Conservation (phyloP, 129 eudicot genomes). For the Flaveria brownii region DNA sequence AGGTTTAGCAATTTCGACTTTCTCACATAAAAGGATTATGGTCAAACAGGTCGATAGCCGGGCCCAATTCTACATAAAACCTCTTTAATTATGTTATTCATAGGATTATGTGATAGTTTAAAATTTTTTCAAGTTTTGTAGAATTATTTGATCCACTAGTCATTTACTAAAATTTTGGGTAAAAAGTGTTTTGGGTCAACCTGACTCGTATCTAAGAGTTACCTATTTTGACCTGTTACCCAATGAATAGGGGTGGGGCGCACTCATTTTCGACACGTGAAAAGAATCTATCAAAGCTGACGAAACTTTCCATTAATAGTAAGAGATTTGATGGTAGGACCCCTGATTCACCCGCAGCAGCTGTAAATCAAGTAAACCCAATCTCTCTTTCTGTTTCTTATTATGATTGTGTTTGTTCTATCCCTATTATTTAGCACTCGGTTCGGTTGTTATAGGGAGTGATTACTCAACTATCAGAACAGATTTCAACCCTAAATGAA, state of each 20-base stretch:
- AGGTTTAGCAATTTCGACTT: not conserved
- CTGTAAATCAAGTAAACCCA: constrained; percentile 62
- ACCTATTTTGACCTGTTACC: not conserved
- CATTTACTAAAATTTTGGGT: not conserved
- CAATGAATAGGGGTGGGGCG: constrained; percentile 40
- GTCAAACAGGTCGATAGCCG: not conserved
- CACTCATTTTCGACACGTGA: constrained; percentile 62
- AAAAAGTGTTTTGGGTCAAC: constrained; percentile 4
- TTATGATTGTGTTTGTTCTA: not conserved
- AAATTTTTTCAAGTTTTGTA: not conserved
- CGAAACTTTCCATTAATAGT: constrained; percentile 62
- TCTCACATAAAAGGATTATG: not conserved
- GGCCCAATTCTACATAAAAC: not conserved
- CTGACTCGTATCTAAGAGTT: not conserved
- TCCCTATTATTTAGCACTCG: not conserved
- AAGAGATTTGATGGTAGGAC: constrained; percentile 64
- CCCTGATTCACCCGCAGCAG: constrained; percentile 77
- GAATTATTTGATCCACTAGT: not conserved
- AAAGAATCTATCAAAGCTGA: constrained; percentile 62
- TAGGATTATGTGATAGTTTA: not conserved
- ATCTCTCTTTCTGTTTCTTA: not conserved
- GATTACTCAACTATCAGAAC: constrained; percentile 79
- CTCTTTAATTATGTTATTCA: not conserved
- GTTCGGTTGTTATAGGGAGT: constrained; percentile 47
- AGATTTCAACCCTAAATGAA: constrained; percentile 85